Evolutionary conservation across 441 rosid genomes (phyloP), one percentile per base, ranked within the genome.

Genomic region (Gossypium gossypioides): DNA sequence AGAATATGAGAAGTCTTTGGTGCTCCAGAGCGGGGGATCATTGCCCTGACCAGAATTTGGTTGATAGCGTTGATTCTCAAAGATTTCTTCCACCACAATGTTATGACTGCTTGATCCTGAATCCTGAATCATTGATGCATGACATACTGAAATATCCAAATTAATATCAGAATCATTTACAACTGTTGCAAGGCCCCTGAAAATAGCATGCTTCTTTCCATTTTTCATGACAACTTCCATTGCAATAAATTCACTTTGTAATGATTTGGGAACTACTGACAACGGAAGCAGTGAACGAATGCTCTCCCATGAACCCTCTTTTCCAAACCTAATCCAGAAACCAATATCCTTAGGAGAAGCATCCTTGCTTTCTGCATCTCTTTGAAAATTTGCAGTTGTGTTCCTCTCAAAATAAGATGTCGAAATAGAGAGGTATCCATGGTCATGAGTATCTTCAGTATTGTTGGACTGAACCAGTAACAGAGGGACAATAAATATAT

Each of bases 171-270:
- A 86, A 81, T 93, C 99, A 87, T 96, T 96, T 71, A 85, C 78
- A 68, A 89, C 89, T 3, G 95, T 82, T 13, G 91, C 95, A 79
- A 96, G 92, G 76, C 97, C 83, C 85, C 99, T 90, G 79, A 96
- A 91, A 83, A 87, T 82, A 73, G 84, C 97, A 75, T 93, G 97
- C 82, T 91, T 93, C 93, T 89, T 91, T 72, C 99, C 97, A 83
- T 91, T 87, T 86, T 87, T 90, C 89, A 93, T 82, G 68, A 85
- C 75, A 78, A 90, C 91, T 82, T 93, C 99, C 87, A 96, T 83
- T 56, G 97, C 99, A 78, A 91, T 69, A 75, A 81, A 90, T 73
- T 93, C 89, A 67, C 83, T 81, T 57, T 86, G 79, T 24, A 90
- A 79, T 69, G 79, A 80, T 77, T 86, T 93, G 29, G 99, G 99